Evolutionary conservation across 768 basidiomycete species (phyloP), one percentile per base, ranked within the genome.

Genomic region (Pleurotus ostreatus): DNA sequence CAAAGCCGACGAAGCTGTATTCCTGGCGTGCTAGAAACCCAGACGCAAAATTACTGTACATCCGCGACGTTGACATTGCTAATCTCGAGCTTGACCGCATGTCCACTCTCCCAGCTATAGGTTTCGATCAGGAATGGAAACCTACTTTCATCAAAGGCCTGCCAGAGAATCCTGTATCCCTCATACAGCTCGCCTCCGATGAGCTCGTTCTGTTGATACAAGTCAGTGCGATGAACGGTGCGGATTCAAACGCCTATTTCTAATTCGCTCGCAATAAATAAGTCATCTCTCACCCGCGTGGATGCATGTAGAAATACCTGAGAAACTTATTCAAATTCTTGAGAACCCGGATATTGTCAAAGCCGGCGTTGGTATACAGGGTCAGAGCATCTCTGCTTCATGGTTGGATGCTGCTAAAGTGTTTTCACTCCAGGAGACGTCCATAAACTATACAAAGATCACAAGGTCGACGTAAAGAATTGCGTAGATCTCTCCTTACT

Each of bases 81-180:
- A 55, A 45, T 18, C 26, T 12, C 11, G 54, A 45, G 38, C 44
- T 55, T 20, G 23, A 46, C 11, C 54, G 54, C 9, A 11, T 45
- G 12, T 26, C 23, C 9, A 13, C 45, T 46, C 43, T 55, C 40
- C 23, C 54, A 16, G 54, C 26, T 45, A 43, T 81, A 49, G 91
- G 91, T 23, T 84, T 92, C 60, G 91, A 93, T 64, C 73, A 89
- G 38, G 91, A 93, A 69, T 92, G 91, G 89, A 82, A 78, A 58
- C 91, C 91, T 0, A 81, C 63, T 16, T 83, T 70, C 61, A 59
- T 61, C 46, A 84, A 81, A 63, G 82, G 85, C 16, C 64, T 69
- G 22, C 63, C 69, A 23, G 79, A 85, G 67, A 88, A 92, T 63
- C 86, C 78, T 20, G 84, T 89, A 16, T 83, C 91, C 2, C 76